These are phyloP conservation scores for Skeletonema potamos DNA, from an alignment of 108 stramenopile species.

Conservation along the genomic window DNA sequence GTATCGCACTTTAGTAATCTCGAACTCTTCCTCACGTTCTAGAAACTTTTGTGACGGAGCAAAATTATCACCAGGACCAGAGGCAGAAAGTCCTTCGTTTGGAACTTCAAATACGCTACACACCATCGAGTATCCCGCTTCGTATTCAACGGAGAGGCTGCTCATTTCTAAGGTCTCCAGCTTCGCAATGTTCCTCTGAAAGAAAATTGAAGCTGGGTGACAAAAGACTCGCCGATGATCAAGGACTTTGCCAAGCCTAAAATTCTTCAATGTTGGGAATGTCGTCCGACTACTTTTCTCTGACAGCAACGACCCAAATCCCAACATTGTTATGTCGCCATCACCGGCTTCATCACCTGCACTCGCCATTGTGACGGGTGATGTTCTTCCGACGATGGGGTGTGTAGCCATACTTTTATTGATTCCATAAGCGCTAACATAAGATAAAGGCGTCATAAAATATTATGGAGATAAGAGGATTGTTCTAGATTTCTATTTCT, in stretches of 20 bases:
- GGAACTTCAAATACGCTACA: conserved; percentile 81
- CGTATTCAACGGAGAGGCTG: conserved; percentile 62
- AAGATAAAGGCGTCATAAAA: too few species aligned
- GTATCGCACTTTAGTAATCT: conserved; percentile 58
- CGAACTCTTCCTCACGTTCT: conserved; percentile 67
- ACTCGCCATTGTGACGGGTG: too few species aligned
- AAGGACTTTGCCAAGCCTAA: conserved; percentile 74
- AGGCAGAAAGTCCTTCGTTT: conserved; percentile 38
- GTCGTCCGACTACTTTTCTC: conserved; percentile 62
- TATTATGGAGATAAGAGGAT: too few species aligned
- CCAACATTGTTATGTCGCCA: conserved; percentile 65
- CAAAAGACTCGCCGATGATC: conserved; percentile 83
- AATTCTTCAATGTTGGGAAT: conserved; percentile 74
- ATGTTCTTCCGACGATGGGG: too few species aligned
- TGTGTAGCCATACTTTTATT: too few species aligned
- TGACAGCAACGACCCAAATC: conserved; percentile 80
- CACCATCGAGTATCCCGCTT: conserved; percentile 55
- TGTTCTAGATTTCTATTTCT: too few species aligned
- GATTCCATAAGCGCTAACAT: too few species aligned
- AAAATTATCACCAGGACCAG: not conserved
- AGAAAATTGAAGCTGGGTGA: conserved; percentile 85
- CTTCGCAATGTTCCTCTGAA: conserved; percentile 75
- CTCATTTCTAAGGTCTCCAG: conserved; percentile 75
- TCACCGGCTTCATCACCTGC: too few species aligned
- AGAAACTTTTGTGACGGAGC: conserved; percentile 40